Evolutionary conservation across 1,139 yeast genomes (phyloP).

Genomic region (Arxiozyma slooffiae): DNA sequence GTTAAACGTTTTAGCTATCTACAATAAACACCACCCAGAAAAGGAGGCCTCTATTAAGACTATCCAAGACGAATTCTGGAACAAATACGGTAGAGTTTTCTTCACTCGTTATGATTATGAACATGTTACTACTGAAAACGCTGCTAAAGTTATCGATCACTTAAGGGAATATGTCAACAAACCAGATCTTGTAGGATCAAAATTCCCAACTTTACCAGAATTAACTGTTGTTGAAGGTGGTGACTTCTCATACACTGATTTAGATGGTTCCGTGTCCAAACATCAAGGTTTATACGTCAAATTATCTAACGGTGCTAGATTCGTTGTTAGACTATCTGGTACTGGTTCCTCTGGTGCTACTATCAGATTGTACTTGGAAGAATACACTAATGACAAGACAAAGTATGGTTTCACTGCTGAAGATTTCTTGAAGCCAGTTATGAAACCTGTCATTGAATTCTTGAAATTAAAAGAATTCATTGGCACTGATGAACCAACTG

Average conservation of each 20-base stretch:
- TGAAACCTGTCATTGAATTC: constrained; percentile 53
- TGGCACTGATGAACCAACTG: constrained; percentile 84
- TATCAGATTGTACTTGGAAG: constrained; percentile 83
- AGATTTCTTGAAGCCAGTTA: constrained; percentile 54
- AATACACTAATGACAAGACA: constrained; percentile 55
- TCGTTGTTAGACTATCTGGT: constrained; percentile 87
- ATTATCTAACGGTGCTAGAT: constrained; percentile 71
- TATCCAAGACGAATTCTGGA: constrained; percentile 84
- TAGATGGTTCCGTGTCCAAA: constrained; percentile 84
- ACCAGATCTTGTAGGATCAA: constrained; percentile 38
- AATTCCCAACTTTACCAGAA: constrained; percentile 34
- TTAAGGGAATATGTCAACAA: constrained; percentile 42
- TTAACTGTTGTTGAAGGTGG: constrained; percentile 63
- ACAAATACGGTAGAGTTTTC: constrained; percentile 90
- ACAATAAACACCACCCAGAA: constrained; percentile 45
- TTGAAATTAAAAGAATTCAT: constrained; percentile 64
- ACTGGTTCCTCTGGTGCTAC: constrained; percentile 99
- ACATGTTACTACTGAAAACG: constrained; percentile 67
- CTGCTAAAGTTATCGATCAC: constrained; percentile 53
- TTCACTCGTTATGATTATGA: constrained; percentile 95
- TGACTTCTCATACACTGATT: constrained; percentile 85
- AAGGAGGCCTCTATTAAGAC: constrained; percentile 60
- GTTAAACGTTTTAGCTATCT: constrained; percentile 88
- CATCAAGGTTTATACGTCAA: constrained; percentile 88
- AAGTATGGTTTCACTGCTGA: constrained; percentile 51